Evolutionary conservation across 2,329 filamentous ascomycete genomes (phyloP).

Genomic region (Diaporthe batatas): DNA sequence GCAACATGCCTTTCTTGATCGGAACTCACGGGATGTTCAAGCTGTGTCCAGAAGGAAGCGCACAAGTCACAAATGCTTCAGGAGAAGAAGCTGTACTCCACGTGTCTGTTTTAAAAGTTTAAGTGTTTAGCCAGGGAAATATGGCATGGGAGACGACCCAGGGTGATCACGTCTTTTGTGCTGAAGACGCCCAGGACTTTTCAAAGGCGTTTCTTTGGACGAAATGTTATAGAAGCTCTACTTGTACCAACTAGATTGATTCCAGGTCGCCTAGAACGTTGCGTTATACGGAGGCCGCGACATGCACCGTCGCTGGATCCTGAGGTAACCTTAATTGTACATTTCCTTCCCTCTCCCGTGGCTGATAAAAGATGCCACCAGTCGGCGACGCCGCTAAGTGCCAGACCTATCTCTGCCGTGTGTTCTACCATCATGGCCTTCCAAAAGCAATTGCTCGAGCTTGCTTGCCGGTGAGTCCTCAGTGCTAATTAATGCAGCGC

Average conservation of each 20-base stretch:
- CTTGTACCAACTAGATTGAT: neutral
- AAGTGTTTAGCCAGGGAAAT: neutral
- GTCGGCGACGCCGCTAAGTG: neutral
- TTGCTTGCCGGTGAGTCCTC: neutral
- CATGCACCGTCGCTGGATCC: neutral
- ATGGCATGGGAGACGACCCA: neutral
- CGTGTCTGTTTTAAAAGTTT: conserved; percentile 16
- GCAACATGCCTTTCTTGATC: conserved; percentile 3
- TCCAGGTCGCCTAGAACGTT: neutral
- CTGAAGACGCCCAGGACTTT: too few relatives aligned
- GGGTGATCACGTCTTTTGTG: neutral
- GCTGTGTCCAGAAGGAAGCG: conserved; percentile 2
- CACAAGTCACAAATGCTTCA: neutral
- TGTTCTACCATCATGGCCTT: neutral
- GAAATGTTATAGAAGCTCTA: neutral
- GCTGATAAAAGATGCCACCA: neutral
- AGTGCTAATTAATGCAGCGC: neutral
- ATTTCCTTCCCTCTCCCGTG: neutral
- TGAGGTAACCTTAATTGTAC: neutral
- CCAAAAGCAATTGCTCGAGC: neutral
- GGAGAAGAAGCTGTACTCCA: conserved; percentile 11
- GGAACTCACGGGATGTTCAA: conserved; percentile 24
- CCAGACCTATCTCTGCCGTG: too few relatives aligned
- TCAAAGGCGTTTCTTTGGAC: neutral
- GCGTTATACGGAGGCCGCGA: too few relatives aligned